Conservation (phyloP, 805 yeast species). For the Sporopachydermia quercuum region DNA sequence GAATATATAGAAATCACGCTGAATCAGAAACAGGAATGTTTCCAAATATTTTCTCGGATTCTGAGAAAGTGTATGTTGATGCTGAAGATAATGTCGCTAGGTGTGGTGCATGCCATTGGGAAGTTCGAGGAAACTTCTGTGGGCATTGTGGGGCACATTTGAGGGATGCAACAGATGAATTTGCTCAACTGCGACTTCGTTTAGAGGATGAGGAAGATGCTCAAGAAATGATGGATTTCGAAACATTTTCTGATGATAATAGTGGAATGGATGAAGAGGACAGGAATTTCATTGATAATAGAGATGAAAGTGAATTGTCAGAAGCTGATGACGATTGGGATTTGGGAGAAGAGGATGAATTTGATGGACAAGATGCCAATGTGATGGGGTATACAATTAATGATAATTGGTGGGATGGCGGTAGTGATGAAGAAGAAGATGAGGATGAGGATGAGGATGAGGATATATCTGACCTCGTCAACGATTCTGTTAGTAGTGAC, state of each 20-base stretch:
- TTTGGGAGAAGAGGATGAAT: too few species aligned
- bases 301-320: background rate
- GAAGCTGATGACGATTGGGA: background rate
- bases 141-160: slow-evolving; percentile 32
- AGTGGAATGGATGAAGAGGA: background rate
- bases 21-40: background rate
- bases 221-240: slow-evolving; percentile 3
- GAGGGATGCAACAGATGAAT: slow-evolving; percentile 1
- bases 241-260: background rate
- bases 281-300: background rate
- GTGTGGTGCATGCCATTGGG: slow-evolving; percentile 60
- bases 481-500: too few species aligned
- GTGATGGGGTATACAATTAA: too few species aligned
- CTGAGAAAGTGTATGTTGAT: slow-evolving; percentile 30
- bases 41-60: background rate
- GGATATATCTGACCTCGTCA: too few species aligned
- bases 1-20: background rate
- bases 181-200: background rate
- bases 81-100: slow-evolving; percentile 50
- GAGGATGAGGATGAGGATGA: too few species aligned
- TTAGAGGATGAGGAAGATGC: slow-evolving; percentile 4
- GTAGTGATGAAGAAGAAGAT: too few species aligned
- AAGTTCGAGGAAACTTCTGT: slow-evolving; percentile 42
- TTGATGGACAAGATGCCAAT: too few species aligned
- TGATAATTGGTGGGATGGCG: too few species aligned